Conservation (phyloP, 179 eudicot genomes). For the Beta macrorhiza region DNA sequence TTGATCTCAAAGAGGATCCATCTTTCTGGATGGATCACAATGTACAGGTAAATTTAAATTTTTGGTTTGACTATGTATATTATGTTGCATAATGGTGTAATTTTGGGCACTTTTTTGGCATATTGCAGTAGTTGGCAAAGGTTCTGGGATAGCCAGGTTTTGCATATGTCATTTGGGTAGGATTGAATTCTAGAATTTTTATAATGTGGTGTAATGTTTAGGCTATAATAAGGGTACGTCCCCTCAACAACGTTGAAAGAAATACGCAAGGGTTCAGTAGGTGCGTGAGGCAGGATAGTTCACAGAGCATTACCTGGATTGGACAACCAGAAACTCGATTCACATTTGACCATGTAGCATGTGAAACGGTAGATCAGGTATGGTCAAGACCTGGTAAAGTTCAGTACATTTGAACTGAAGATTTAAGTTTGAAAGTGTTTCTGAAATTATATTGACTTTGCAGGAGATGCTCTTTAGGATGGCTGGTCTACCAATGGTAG, state of each 20-base stretch:
- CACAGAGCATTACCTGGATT: slow-evolving; percentile 83
- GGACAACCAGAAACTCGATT: slow-evolving; percentile 93
- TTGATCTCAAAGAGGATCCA: slow-evolving; percentile 91
- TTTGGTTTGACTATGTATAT: neutral
- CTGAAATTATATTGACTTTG: slow-evolving; percentile 25
- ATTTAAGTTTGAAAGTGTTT: neutral
- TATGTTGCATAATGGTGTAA: too few relatives aligned
- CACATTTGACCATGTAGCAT: slow-evolving; percentile 95
- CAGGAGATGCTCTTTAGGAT: slow-evolving; percentile 96
- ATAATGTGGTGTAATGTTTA: slow-evolving; percentile 24
- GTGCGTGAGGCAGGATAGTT: slow-evolving; percentile 87
- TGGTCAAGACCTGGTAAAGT: neutral
- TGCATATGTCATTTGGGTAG: neutral
- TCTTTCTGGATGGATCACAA: slow-evolving; percentile 99
- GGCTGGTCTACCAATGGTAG: slow-evolving; percentile 98
- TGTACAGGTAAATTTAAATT: slow-evolving; percentile 58
- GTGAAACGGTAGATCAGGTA: slow-evolving; percentile 95
- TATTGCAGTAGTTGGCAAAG: neutral
- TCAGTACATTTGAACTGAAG: neutral
- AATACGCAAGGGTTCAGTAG: slow-evolving; percentile 59
- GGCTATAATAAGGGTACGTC: slow-evolving; percentile 90
- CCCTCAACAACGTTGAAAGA: slow-evolving; percentile 68
- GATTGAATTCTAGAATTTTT: neutral
- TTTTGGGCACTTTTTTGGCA: neutral
- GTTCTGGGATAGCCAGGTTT: neutral